Evolutionary conservation across 305 asterid genomes (phyloP), one percentile per base, ranked within the genome.

Genomic region (Stenogyne calaminthoides): DNA sequence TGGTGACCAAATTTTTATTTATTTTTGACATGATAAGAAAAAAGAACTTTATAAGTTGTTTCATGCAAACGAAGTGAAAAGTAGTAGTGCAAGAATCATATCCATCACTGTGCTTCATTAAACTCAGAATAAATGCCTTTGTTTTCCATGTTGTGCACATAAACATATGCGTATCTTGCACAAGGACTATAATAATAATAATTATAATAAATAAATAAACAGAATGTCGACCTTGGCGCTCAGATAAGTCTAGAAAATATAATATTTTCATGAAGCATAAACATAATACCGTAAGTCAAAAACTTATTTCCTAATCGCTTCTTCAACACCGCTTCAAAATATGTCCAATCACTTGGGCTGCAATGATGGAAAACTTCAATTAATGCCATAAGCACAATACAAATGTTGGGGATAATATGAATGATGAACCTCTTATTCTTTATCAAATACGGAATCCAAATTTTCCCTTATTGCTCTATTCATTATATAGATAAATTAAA

Each of bases 311-410:
- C 98, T 76, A 95, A 76, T 32, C 91, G 92, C 75, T 85, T 89
- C 89, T 93, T 90, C 84, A 95, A 72, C 83, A 90, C 97, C 34
- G 82, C 86, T 84, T 95, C 91, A 66, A 91, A 91, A 80, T 92
- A 92, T 3, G 84, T 87, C 98, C 99, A 95, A 75, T 95, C 99
- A 82, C 90, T 85, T 44, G 98, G 97, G 90, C 98, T 95, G 93
- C 87, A 84, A 70, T 44, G 72, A 66, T 63, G 18, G 70, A 65
- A 74, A 81, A 76, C 64, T 55, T 70, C 72, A 73, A 71, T 80
- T 70, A 71, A 72, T 54, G 65, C 56, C 55, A 70, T 65, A 49
- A 49, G 6, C 8, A 14, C 22, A 18, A 60, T 8, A 46, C 12
- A 32, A 67, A 55, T 66, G 42, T 36, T 8, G 52, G 19, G 67